Evolutionary conservation across 352 stramenopile species (phyloP), one percentile per base, ranked within the genome.

Genomic region (Phytophthora boehmeriae): DNA sequence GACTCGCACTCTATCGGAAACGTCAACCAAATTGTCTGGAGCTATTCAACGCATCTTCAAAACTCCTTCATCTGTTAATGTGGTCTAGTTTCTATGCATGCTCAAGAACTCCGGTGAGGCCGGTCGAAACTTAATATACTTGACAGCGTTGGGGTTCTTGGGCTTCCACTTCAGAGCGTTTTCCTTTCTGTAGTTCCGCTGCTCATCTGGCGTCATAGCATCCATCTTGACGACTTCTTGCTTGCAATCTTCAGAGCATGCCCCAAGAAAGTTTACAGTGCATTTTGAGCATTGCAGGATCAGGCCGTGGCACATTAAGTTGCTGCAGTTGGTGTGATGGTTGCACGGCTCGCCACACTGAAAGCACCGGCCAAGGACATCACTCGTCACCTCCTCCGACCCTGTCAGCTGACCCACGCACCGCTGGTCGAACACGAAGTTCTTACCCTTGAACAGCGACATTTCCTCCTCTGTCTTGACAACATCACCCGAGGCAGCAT

Each of bases 351-450:
- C 68, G 4, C 78, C 80, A 9, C 83, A 90, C 50, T 85, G 78
- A 30, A 83, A 89, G 30, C 83, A 92, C 23, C 63, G 49, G 44
- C 78, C 80, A 50, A 92, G 57, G n/a, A 92, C 69, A 25, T 92
- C 80, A 8, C 58, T 47, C 11, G 83, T 90, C 63, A 90, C 73
- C 51, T 80, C 55, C 42, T 89, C 74, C 14, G 68, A 73, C 45
- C 61, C 54, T 2, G 46, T 68, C 16, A 75, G 62, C 11, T 74
- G 58, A 2, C 59, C 69, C 20, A 89, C 80, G 48, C 80, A 89
- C 1, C 83, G 83, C 61, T 92, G 83, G 60, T 92, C 83, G 51
- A 90, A 92, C 59, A 92, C 83, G 57, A 90, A 92, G 63, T 89
- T 90, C 55, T 85, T 88, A 20, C 80, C 82, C 46, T 73, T 75